These are phyloP conservation scores for Candida namnaoensis DNA, from an alignment of 805 yeast genomes.

Conservation along the genomic window DNA sequence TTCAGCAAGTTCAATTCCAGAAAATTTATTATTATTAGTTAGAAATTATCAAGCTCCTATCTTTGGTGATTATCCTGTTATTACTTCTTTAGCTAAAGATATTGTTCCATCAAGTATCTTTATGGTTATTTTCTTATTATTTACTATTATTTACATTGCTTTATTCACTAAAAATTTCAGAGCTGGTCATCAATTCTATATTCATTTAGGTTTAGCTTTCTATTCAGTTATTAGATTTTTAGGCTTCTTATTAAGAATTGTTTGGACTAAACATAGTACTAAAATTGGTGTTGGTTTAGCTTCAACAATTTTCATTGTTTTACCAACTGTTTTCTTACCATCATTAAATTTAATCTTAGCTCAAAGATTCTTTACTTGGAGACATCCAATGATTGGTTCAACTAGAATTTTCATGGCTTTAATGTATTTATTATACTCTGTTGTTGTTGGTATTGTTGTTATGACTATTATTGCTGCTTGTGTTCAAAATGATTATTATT, in stretches of 20 bases:
- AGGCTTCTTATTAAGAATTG: slow-evolving; percentile 51
- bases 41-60: slow-evolving; percentile 34
- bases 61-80: slow-evolving; percentile 56
- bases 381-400: slow-evolving; percentile 65
- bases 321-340: slow-evolving; percentile 51
- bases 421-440: slow-evolving; percentile 41
- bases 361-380: slow-evolving; percentile 69
- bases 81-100: slow-evolving; percentile 25
- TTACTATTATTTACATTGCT: slow-evolving; percentile 33
- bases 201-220: slow-evolving; percentile 43
- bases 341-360: slow-evolving; percentile 58
- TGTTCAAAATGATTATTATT: slow-evolving; percentile 48
- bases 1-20: slow-evolving; percentile 5
- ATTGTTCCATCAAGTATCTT: slow-evolving; percentile 54
- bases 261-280: slow-evolving; percentile 46
- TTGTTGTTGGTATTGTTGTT: slow-evolving; percentile 47
- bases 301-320: slow-evolving; percentile 45
- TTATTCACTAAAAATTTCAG: slow-evolving; percentile 39
- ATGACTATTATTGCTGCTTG: slow-evolving; percentile 62
- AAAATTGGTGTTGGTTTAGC: slow-evolving; percentile 42
- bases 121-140: slow-evolving; percentile 39
- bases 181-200: slow-evolving; percentile 52
- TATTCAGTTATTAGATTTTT: slow-evolving; percentile 46
- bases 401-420: slow-evolving; percentile 35
- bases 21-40: slow-evolving; percentile 9